Evolutionary conservation across 495 filamentous ascomycete species (phyloP).

Genomic region (Talaromyces trachyspermus): DNA sequence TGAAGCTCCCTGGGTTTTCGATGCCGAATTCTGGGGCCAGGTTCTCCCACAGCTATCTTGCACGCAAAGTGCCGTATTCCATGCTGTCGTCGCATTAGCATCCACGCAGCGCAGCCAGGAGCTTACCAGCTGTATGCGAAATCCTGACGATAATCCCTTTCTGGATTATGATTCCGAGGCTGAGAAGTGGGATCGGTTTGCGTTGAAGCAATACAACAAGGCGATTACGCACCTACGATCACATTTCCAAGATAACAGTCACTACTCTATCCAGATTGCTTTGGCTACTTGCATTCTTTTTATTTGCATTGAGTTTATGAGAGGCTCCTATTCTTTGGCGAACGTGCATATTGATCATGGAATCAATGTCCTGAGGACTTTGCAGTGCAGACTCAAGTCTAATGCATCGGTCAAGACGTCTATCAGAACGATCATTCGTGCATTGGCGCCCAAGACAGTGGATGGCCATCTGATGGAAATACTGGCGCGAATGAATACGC

Average conservation of each 20-base stretch:
- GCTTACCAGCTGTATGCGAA: conserved; percentile 1
- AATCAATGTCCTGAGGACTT: not conserved
- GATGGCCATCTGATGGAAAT: conserved; percentile 3
- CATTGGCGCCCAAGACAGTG: not conserved
- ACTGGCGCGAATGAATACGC: conserved; percentile 4
- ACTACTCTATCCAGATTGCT: conserved; percentile 1
- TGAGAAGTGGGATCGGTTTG: conserved; percentile 11
- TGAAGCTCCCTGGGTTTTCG: conserved; percentile 58
- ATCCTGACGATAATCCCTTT: not conserved
- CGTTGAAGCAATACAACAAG: conserved; percentile 11
- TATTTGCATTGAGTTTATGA: conserved; percentile 12
- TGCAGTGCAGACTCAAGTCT: not conserved
- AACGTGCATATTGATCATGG: conserved; percentile 41
- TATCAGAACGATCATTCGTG: not conserved
- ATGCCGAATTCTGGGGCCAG: conserved; percentile 32
- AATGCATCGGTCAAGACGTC: not conserved
- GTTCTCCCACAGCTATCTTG: conserved; percentile 8
- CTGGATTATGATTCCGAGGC: conserved; percentile 22
- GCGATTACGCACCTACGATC: conserved; percentile 7
- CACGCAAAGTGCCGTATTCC: conserved; percentile 2
- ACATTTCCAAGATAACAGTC: not conserved
- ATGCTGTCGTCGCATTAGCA: conserved; percentile 10
- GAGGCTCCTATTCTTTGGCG: conserved; percentile 24
- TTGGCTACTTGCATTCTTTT: conserved; percentile 11
- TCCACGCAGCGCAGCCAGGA: conserved; percentile 7